Conservation (phyloP, 2,329 filamentous ascomycete genomes). For the Hirsutella rhossiliensis region DNA sequence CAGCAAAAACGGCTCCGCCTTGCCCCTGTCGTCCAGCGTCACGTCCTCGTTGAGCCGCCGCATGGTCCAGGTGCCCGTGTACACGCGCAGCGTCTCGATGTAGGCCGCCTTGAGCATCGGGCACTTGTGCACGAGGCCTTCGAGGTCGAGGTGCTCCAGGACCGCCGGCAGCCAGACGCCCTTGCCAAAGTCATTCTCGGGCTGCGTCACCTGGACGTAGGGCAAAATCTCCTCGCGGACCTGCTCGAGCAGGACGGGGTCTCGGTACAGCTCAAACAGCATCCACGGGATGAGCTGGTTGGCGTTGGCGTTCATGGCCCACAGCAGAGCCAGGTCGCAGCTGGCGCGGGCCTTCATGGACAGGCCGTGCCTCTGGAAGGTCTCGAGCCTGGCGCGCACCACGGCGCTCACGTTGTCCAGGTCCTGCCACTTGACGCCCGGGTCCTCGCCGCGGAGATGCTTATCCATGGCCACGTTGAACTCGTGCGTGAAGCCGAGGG, state of each 20-base stretch:
- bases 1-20: slow-evolving; percentile 14
- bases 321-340: slow-evolving; percentile 22
- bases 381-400: slow-evolving; percentile 15
- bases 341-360: slow-evolving; percentile 19
- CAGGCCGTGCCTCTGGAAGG: slow-evolving; percentile 17
- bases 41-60: slow-evolving; percentile 20
- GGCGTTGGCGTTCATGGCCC: slow-evolving; percentile 25
- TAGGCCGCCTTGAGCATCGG: slow-evolving; percentile 26
- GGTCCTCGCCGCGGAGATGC: slow-evolving; percentile 17
- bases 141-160: slow-evolving; percentile 21
- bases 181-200: slow-evolving; percentile 21
- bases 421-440: slow-evolving; percentile 22
- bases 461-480: slow-evolving; percentile 23
- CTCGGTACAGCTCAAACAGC: slow-evolving; percentile 26
- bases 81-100: slow-evolving; percentile 26
- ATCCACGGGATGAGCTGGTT: slow-evolving; percentile 27
- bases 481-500: slow-evolving; percentile 17
- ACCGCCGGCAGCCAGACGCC: slow-evolving; percentile 22
- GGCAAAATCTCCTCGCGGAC: slow-evolving; percentile 26
- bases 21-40: slow-evolving; percentile 13
- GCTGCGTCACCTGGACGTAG: slow-evolving; percentile 18
- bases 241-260: slow-evolving; percentile 22
- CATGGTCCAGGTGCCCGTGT: slow-evolving; percentile 20
- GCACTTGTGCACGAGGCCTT: slow-evolving; percentile 21
- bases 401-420: slow-evolving; percentile 22